Evolutionary conservation across 192 early-diverging fungal genomes (phyloP).

Genomic region (Piromyces sp.): DNA sequence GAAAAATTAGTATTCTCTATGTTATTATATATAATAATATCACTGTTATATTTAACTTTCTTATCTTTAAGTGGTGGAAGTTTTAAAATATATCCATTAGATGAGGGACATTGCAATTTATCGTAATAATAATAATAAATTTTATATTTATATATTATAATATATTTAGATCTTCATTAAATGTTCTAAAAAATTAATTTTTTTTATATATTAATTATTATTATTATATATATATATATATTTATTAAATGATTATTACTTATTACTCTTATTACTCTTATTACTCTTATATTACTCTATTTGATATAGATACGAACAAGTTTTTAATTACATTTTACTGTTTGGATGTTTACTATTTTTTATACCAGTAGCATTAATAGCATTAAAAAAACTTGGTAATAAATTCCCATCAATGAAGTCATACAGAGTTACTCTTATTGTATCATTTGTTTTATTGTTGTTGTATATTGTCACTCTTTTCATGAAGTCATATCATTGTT

Average conservation of each 20-base stretch:
- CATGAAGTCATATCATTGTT: background rate
- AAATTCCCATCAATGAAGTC: background rate
- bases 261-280: too few species aligned
- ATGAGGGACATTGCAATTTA: background rate
- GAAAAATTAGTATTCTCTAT: background rate
- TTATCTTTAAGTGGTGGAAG: background rate
- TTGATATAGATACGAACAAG: too few species aligned
- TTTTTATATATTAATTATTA: too few species aligned
- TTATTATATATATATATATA: too few species aligned
- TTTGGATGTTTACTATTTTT: background rate
- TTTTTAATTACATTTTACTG: background rate
- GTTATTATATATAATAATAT: background rate
- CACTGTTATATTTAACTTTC: background rate
- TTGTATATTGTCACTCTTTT: background rate
- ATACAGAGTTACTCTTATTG: background rate
- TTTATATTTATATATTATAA: background rate
- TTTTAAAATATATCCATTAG: background rate
- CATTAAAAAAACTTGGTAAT: background rate
- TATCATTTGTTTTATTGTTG: background rate
- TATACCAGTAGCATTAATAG: background rate
- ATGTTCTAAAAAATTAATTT: too few species aligned
- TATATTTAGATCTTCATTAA: background rate
- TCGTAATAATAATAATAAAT: background rate
- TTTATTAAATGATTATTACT: too few species aligned
- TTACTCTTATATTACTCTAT: too few species aligned